These are phyloP conservation scores for Backusella sp. DNA, from an alignment of 192 early-diverging fungal species.

Conservation along the genomic window DNA sequence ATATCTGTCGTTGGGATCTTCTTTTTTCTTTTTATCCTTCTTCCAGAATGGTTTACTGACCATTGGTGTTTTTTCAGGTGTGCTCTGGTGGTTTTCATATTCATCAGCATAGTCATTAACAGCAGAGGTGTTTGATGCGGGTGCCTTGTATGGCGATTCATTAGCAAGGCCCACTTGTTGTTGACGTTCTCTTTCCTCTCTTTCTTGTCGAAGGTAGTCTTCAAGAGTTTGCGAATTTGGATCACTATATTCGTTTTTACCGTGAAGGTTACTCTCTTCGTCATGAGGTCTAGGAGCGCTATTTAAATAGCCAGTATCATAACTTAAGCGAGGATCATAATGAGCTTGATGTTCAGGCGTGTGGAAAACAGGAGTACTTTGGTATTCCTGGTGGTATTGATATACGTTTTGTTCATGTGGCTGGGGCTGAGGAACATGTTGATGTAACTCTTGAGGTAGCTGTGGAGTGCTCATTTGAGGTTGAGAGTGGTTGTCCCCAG, in stretches of 20 bases:
- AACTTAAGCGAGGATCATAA: background rate
- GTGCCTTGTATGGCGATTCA: background rate
- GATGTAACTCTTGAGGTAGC: background rate
- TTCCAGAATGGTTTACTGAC: background rate
- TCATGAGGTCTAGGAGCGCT: background rate
- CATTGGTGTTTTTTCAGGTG: constrained; percentile 2
- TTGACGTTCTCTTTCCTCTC: background rate
- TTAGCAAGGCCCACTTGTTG: background rate
- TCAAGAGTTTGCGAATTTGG: background rate
- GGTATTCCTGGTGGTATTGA: background rate
- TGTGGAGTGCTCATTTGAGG: background rate
- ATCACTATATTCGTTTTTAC: background rate
- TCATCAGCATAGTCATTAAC: background rate
- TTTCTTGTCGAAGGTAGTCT: constrained; percentile 7
- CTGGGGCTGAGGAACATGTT: background rate
- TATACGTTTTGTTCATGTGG: background rate
- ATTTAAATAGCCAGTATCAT: background rate
- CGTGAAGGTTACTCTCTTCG: background rate
- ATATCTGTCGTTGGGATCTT: constrained; percentile 4
- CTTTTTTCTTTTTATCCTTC: background rate
- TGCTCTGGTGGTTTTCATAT: background rate
- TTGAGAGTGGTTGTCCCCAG: background rate
- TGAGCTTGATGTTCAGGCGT: background rate
- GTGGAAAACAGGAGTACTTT: background rate
- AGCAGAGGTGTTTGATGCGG: background rate